These are phyloP conservation scores for Diaporthe aspalathi DNA, from an alignment of 2,329 filamentous ascomycete genomes.

Conservation along the genomic window DNA sequence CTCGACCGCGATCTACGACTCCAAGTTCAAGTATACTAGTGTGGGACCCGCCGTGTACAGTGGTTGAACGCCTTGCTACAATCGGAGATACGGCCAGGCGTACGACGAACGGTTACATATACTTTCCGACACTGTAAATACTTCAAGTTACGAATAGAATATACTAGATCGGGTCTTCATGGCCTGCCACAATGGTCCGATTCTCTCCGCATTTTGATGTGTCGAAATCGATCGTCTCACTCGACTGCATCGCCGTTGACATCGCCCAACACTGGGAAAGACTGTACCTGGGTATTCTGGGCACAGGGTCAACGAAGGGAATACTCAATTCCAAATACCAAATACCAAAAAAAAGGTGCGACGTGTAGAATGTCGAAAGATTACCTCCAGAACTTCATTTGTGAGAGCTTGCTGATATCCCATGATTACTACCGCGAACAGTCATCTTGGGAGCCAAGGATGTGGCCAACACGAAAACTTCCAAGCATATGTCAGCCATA, in stretches of 20 bases:
- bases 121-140: constrained; percentile 9
- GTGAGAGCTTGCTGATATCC: neutral
- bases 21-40: constrained; percentile 30
- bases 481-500: neutral
- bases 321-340: no score
- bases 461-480: neutral
- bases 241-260: neutral
- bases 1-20: constrained; percentile 25
- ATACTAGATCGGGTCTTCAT: neutral
- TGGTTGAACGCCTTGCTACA: neutral
- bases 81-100: neutral
- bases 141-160: constrained; percentile 7
- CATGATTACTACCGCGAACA: no score
- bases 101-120: neutral
- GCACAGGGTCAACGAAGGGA: no score
- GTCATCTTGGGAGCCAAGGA: no score
- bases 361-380: no score
- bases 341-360: neutral
- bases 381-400: no score
- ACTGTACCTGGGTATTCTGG: no score
- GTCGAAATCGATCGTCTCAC: no score
- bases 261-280: no score
- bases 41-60: constrained; percentile 26
- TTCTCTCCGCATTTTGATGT: neutral
- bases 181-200: neutral